phyloP scores from a whole-genome alignment of 1,284 basidiomycete genomes.

The Wallemia mellicola region DNA sequence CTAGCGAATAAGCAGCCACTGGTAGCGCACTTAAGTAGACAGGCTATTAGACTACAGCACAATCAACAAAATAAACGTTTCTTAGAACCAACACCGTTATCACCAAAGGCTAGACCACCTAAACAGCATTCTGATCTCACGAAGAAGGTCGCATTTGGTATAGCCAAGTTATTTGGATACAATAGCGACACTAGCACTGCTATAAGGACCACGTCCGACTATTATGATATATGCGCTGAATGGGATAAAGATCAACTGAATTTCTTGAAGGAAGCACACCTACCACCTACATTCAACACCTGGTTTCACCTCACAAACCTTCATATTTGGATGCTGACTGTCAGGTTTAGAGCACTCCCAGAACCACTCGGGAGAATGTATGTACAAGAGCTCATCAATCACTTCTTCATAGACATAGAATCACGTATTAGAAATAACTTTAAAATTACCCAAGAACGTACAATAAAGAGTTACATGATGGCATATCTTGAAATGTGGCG shows the following conservation, averaged over 20 bases:
- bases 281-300: slow-evolving; percentile 19
- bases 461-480: slow-evolving; percentile 19
- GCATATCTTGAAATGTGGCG: slow-evolving; percentile 18
- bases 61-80: background rate
- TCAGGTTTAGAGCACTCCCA: slow-evolving; percentile 16
- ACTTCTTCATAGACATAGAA: slow-evolving; percentile 20
- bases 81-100: background rate
- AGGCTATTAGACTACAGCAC: background rate
- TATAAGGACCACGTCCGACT: slow-evolving; percentile 17
- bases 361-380: slow-evolving; percentile 13
- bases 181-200: slow-evolving; percentile 16
- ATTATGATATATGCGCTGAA: slow-evolving; percentile 18
- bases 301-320: slow-evolving; percentile 21
- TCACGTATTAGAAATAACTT: slow-evolving; percentile 17
- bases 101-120: background rate
- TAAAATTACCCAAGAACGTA: slow-evolving; percentile 15
- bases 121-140: slow-evolving; percentile 1
- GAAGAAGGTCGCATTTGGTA: slow-evolving; percentile 10
- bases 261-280: slow-evolving; percentile 9
- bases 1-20: too few species aligned
- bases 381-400: slow-evolving; percentile 19
- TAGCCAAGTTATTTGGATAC: slow-evolving; percentile 18
- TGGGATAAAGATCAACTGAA: slow-evolving; percentile 10
- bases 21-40: too few species aligned
- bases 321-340: slow-evolving; percentile 18